phyloP scores from a whole-genome alignment of 805 yeast species.

The Saccharomycopsis fibuligera region DNA sequence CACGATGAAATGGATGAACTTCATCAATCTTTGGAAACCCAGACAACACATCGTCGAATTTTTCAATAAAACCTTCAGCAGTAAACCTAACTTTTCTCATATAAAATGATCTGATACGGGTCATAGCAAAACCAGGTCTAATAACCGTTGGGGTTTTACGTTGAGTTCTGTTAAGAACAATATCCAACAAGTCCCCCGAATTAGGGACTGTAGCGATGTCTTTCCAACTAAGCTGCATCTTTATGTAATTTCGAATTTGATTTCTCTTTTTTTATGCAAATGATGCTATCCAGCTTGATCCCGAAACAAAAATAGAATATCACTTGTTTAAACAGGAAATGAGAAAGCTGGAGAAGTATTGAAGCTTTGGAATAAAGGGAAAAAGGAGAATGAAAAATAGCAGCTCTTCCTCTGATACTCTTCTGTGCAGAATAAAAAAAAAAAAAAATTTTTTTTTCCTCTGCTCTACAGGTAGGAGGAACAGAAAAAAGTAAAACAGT shows the following conservation, averaged over 20 bases:
- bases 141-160: constrained; percentile 99
- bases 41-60: constrained; percentile 73
- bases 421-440: too few relatives aligned
- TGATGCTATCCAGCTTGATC: too few relatives aligned
- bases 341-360: too few relatives aligned
- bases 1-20: constrained; percentile 97
- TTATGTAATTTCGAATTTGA: constrained; percentile 12
- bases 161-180: constrained; percentile 94
- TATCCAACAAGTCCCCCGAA: constrained; percentile 89
- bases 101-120: constrained; percentile 93
- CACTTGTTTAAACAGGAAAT: too few relatives aligned
- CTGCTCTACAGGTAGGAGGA: neutral
- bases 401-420: too few relatives aligned
- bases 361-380: too few relatives aligned
- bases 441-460: neutral
- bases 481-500: neutral
- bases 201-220: constrained; percentile 95
- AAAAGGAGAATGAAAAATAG: too few relatives aligned
- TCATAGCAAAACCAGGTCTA: constrained; percentile 91
- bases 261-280: neutral
- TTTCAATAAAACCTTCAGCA: constrained; percentile 92
- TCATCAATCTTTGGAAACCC: constrained; percentile 97
- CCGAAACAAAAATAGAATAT: too few relatives aligned
- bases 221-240: constrained; percentile 97
- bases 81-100: constrained; percentile 98